phyloP scores from a whole-genome alignment of 345 rosid genomes.

The Excoecaria cochinchinensis region DNA sequence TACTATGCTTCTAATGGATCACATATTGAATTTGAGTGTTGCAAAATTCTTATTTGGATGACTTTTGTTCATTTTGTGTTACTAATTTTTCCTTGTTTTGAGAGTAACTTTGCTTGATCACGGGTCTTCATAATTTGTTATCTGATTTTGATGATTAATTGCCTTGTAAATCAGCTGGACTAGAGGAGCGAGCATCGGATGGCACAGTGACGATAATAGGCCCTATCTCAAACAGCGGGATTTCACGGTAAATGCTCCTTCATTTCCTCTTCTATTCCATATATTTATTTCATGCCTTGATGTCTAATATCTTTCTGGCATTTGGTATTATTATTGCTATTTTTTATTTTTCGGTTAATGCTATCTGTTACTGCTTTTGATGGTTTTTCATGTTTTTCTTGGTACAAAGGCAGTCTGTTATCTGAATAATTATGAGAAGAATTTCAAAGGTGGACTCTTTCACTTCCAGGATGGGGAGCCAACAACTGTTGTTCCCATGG shows the following conservation, averaged over 20 bases:
- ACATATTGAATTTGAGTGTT: not conserved
- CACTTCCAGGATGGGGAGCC: slow-evolving; percentile 86
- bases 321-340: not conserved
- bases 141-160: not conserved
- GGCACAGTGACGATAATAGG: slow-evolving; percentile 96
- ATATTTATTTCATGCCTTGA: not conserved
- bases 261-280: not conserved
- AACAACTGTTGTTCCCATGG: slow-evolving; percentile 51
- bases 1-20: not conserved
- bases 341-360: no score
- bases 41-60: not conserved
- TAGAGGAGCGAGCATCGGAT: slow-evolving; percentile 87
- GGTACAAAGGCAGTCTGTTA: slow-evolving; percentile 87
- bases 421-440: slow-evolving; percentile 63
- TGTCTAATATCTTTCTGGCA: not conserved
- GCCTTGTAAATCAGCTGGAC: slow-evolving; percentile 57
- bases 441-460: slow-evolving; percentile 80
- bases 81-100: not conserved
- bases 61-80: not conserved
- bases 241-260: slow-evolving; percentile 50
- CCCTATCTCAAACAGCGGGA: slow-evolving; percentile 77
- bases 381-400: slow-evolving; percentile 11
- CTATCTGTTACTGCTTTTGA: slow-evolving; percentile 9
- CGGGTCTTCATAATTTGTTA: not conserved
- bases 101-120: not conserved